phyloP scores from a whole-genome alignment of 768 basidiomycete genomes.

The Russula abietina region DNA sequence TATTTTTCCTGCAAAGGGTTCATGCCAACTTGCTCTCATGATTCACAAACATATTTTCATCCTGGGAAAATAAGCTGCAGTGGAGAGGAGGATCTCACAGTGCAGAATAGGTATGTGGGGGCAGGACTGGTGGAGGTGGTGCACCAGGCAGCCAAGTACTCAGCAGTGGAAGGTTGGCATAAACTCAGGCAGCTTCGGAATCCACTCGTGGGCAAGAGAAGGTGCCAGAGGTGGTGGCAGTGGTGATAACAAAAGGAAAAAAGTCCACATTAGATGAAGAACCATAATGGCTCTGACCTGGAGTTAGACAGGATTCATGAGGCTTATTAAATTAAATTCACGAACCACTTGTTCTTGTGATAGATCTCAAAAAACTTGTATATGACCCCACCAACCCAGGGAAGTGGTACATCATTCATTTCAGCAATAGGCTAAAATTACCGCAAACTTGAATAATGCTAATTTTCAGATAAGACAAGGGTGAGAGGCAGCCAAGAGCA shows the following conservation, averaged over 20 bases:
- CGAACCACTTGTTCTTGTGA: conserved; percentile 11
- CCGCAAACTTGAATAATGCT: neutral
- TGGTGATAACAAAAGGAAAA: neutral
- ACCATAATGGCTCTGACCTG: neutral
- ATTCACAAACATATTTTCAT: no score
- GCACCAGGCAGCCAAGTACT: conserved; percentile 19
- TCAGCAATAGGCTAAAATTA: no score
- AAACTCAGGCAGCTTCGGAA: conserved; percentile 10
- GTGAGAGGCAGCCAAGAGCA: no score
- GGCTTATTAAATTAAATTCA: neutral
- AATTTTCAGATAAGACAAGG: neutral
- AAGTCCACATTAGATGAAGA: neutral
- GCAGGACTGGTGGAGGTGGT: conserved; percentile 15
- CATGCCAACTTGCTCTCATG: no score
- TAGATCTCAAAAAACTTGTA: no score
- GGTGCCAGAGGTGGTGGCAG: no score
- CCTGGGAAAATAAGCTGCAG: neutral
- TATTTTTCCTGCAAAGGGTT: no score
- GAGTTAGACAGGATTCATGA: neutral
- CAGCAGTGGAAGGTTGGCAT: conserved; percentile 15
- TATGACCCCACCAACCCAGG: neutral
- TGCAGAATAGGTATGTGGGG: neutral
- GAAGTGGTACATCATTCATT: neutral
- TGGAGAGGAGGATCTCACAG: neutral
- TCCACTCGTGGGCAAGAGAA: conserved; percentile 3